Evolutionary conservation across 108 stramenopile genomes (phyloP).

Genomic region (Aurantiochytrium sp.): DNA sequence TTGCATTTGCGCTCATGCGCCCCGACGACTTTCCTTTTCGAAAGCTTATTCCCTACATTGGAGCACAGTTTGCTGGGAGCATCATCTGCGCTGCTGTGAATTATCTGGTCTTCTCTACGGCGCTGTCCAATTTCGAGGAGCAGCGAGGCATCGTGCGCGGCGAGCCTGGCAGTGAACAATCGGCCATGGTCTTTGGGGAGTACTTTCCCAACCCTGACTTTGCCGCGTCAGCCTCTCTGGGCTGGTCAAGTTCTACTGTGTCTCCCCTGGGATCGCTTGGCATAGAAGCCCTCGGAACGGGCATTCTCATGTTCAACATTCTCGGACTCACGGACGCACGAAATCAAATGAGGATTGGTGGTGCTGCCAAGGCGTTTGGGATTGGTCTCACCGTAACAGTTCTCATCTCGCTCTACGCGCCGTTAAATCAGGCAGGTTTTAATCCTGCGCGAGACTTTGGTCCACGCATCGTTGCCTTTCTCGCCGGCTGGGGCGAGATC

Average conservation of each 20-base stretch:
- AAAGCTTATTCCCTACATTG: too few species aligned
- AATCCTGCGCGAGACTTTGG: conserved; percentile 12
- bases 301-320: background rate
- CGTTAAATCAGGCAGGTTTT: background rate
- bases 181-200: background rate
- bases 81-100: too few species aligned
- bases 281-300: background rate
- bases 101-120: too few species aligned
- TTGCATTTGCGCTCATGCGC: conserved; percentile 43
- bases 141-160: too few species aligned
- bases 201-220: background rate
- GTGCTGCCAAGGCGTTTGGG: background rate
- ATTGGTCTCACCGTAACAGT: background rate
- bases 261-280: conserved; percentile 28
- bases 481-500: background rate
- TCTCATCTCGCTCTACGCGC: background rate
- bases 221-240: background rate
- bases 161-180: too few species aligned
- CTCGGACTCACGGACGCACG: background rate
- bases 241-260: background rate
- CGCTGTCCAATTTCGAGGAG: too few species aligned
- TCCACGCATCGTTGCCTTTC: background rate
- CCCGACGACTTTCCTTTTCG: too few species aligned
- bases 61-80: too few species aligned
- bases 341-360: background rate